Conservation (phyloP, 2,329 filamentous ascomycete genomes). For the Drechmeria coniospora region DNA sequence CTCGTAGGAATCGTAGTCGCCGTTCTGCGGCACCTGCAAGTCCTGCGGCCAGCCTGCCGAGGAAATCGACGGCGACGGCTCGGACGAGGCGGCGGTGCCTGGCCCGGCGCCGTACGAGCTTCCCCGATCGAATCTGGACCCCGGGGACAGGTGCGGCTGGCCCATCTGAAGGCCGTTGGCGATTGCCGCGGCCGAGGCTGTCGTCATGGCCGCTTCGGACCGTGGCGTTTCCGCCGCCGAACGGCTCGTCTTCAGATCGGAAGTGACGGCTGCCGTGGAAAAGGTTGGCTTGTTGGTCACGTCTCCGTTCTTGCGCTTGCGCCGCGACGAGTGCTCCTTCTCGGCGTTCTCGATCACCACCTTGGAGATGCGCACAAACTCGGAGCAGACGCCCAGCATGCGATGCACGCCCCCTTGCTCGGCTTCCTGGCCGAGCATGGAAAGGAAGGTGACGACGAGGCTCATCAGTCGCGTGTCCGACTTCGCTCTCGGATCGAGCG, state of each 20-base stretch:
- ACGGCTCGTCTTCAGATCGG: too few relatives aligned
- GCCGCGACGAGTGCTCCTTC: constrained; percentile 61
- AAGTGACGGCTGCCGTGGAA: too few relatives aligned
- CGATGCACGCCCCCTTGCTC: constrained; percentile 82
- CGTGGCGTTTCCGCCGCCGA: constrained; percentile 3
- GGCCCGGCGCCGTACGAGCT: constrained; percentile 10
- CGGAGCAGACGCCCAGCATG: constrained; percentile 87
- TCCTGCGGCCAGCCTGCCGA: constrained; percentile 33
- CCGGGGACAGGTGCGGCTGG: constrained; percentile 14
- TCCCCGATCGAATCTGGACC: constrained; percentile 9
- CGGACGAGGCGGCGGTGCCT: constrained; percentile 11
- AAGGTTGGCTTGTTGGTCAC: constrained; percentile 6
- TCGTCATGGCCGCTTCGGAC: constrained; percentile 1
- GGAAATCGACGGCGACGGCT: constrained; percentile 28
- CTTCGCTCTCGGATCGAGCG: constrained; percentile 71
- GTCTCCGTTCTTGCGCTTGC: constrained; percentile 70
- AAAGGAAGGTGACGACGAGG: constrained; percentile 80
- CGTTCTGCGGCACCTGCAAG: constrained; percentile 19
- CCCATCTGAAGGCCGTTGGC: constrained; percentile 1
- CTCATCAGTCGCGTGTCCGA: constrained; percentile 87
- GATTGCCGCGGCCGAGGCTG: constrained; percentile 2
- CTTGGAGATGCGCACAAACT: constrained; percentile 88
- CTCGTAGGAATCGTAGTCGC: constrained; percentile 28
- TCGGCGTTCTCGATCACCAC: constrained; percentile 85
- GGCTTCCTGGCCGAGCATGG: constrained; percentile 75